Evolutionary conservation across 352 stramenopile genomes (phyloP).

Genomic region (Thalassiosira tumida): DNA sequence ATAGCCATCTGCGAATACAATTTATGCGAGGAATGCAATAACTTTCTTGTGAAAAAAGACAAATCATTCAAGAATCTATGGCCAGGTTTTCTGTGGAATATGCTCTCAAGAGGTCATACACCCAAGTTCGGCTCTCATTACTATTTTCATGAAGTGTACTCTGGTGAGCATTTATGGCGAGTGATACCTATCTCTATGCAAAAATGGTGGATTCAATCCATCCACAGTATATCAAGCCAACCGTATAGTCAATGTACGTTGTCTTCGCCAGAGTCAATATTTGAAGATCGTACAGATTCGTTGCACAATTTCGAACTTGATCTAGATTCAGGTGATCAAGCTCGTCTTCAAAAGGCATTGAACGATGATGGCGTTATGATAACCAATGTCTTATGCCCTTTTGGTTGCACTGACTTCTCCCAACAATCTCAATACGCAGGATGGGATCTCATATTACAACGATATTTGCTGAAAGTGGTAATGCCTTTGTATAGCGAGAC

Average conservation of each 20-base stretch:
- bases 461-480: constrained; percentile 22
- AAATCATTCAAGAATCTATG: background rate
- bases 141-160: background rate
- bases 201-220: constrained; percentile 37
- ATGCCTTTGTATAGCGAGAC: background rate
- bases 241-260: constrained; percentile 23
- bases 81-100: background rate
- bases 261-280: background rate
- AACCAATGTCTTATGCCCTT: constrained; percentile 41
- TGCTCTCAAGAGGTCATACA: background rate
- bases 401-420: constrained; percentile 11
- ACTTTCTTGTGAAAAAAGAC: background rate
- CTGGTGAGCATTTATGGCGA: constrained; percentile 18
- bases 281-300: constrained; percentile 28
- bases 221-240: background rate
- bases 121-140: background rate
- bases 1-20: background rate
- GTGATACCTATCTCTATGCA: constrained; percentile 25
- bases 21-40: background rate
- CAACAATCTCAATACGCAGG: background rate
- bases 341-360: constrained; percentile 7
- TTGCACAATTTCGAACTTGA: constrained; percentile 6
- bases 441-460: constrained; percentile 29
- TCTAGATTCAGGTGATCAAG: constrained; percentile 24
- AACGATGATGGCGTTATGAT: constrained; percentile 32